These are phyloP conservation scores for Glaciozyma martinii DNA, from an alignment of 768 basidiomycete genomes.

Conservation along the genomic window DNA sequence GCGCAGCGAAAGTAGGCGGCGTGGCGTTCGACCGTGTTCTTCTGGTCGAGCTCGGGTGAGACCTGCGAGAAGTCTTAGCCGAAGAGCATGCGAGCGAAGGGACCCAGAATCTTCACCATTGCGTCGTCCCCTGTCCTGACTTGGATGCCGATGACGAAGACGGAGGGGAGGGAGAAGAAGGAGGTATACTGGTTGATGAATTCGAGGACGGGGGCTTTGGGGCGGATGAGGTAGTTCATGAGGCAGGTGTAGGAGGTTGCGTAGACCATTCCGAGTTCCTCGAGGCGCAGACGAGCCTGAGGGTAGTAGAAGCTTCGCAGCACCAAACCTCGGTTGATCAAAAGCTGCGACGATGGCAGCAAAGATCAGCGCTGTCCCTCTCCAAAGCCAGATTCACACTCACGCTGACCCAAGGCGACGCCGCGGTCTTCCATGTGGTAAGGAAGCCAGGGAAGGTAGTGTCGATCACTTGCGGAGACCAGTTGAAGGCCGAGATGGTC, in stretches of 20 bases:
- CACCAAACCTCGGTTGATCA: conserved; percentile 24
- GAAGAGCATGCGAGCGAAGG: neutral
- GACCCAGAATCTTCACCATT: conserved; percentile 10
- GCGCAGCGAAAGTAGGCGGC: conserved; percentile 20
- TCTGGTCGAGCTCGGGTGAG: neutral
- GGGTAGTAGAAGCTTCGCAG: conserved; percentile 17
- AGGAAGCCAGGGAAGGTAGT: neutral
- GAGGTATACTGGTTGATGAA: conserved; percentile 22
- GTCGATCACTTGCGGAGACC: neutral
- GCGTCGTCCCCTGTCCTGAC: conserved; percentile 18
- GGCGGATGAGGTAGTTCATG: conserved; percentile 23
- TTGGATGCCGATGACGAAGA: conserved; percentile 22
- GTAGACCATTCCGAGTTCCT: conserved; percentile 2
- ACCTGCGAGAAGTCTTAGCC: neutral
- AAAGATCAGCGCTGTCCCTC: neutral
- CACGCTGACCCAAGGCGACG: neutral
- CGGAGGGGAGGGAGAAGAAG: conserved; percentile 17
- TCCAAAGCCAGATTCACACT: no score
- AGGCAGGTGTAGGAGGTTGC: conserved; percentile 15
- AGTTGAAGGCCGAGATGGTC: neutral
- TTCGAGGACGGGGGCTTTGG: conserved; percentile 16
- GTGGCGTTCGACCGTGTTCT: conserved; percentile 11
- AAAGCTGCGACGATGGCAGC: neutral
- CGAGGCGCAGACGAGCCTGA: neutral
- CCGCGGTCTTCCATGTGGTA: no score